Base-by-base conservation (phyloP, 2,329 filamentous ascomycete species). In the Colletotrichum musicola region DNA sequence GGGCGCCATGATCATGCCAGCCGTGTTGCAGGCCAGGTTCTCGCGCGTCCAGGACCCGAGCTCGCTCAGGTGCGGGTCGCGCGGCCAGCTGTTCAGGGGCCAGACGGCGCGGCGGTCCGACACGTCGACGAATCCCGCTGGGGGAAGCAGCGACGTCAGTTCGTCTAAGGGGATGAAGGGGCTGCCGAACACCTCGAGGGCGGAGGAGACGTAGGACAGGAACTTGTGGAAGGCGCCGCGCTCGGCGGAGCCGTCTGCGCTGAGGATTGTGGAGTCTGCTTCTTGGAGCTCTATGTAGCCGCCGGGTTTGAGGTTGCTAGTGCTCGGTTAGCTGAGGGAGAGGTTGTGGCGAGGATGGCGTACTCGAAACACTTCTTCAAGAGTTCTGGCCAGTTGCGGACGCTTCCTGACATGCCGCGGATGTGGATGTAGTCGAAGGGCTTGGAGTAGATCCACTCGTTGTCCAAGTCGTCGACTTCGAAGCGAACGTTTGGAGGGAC, bases 401-500 rank as follows among this genome's bases (percentile, higher is more conserved):
- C 74, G 27, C 72, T 73, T 2, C 74, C 76, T 4, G 73, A 74
- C 71, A 81, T 74, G 59, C 75, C 75, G 25, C 79, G 74, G 12
- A 67, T 70, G 63, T 79, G 75, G 44, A 81, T 77, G 61, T 75
- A 80, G 65, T 82, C 80, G 50, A 80, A 80, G 3, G 72, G 72
- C 4, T 67, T 50, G 10, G 70, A 64, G 27, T 71, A 80, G 9
- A 74, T 75, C 79, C 80, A 81, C 49, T 74, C 71, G 49, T 75
- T 72, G 44, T 79, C 77, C 7, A 75, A 68, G 67, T 81, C 79
- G 54, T 81, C 79, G 54, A 81, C 72, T 44, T 81, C 78, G 70
- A 86, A 86, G 4, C 74, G 73, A 50, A 83, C 77, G 65, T 86
- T 86, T 0, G 81, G 79, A 0, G 83, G 83, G 4, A 83, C 81